Percentiles rank a stretch among this genome's conserved stretches.
These are phyloP conservation scores for Mucor piriformis DNA, from an alignment of 371 early-diverging fungal species.

Conservation along the genomic window DNA sequence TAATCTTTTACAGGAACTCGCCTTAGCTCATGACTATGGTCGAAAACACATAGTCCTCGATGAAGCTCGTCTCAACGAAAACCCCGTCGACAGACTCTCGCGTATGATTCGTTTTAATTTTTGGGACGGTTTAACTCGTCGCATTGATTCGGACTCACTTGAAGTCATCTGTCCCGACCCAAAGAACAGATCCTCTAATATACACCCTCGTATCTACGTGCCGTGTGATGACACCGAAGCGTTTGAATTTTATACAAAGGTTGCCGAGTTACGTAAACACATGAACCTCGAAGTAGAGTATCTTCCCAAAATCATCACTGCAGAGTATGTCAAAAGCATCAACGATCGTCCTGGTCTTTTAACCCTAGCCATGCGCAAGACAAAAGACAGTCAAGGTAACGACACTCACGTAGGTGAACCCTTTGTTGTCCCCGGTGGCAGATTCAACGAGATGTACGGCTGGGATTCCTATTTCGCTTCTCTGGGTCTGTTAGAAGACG, in stretches of 20 bases:
- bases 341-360: conserved; percentile 90
- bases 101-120: conserved; percentile 91
- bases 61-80: conserved; percentile 88
- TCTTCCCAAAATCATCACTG: conserved; percentile 86
- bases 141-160: conserved; percentile 91
- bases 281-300: conserved; percentile 79
- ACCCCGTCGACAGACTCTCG: conserved; percentile 89
- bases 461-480: conserved; percentile 98
- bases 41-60: conserved; percentile 86
- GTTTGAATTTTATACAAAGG: conserved; percentile 77
- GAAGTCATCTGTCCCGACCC: conserved; percentile 92
- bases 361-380: conserved; percentile 77
- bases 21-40: conserved; percentile 86
- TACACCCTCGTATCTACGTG: conserved; percentile 86
- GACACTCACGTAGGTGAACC: conserved; percentile 75
- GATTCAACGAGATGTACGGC: conserved; percentile 99
- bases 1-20: conserved; percentile 93
- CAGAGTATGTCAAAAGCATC: conserved; percentile 89
- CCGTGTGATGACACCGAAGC: conserved; percentile 82
- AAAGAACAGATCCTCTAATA: conserved; percentile 85
- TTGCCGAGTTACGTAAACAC: conserved; percentile 69
- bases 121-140: conserved; percentile 93
- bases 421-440: conserved; percentile 97
- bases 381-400: conserved; percentile 56
- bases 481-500: conserved; percentile 86